Conservation (phyloP, 306 rosid genomes). For the Trifolium pratense region DNA sequence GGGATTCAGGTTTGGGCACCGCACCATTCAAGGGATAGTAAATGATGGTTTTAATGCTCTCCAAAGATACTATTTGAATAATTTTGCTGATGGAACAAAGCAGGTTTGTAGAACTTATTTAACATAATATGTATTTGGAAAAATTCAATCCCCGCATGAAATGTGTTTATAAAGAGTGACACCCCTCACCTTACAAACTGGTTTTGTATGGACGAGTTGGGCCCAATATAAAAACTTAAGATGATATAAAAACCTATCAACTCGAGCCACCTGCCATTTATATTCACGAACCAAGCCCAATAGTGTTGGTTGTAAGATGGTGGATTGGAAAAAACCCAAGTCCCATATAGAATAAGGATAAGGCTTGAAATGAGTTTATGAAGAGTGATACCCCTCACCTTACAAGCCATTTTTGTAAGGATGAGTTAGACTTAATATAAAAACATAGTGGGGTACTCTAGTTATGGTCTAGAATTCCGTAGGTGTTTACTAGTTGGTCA, state of each 20-base stretch:
- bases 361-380: too few species aligned
- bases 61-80: conserved; percentile 82
- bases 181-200: background rate
- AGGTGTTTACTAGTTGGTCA: conserved; percentile 30
- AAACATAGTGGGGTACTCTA: conserved; percentile 23
- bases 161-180: background rate
- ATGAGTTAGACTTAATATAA: too few species aligned
- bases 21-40: conserved; percentile 78
- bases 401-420: too few species aligned
- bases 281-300: too few species aligned
- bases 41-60: conserved; percentile 83
- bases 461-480: conserved; percentile 24
- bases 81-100: conserved; percentile 85
- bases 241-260: too few species aligned
- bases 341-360: too few species aligned
- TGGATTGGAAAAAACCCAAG: too few species aligned
- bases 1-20: conserved; percentile 77
- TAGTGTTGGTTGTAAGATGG: too few species aligned
- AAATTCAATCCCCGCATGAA: background rate
- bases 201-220: background rate
- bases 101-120: conserved; percentile 64
- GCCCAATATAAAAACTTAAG: background rate
- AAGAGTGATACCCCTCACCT: too few species aligned
- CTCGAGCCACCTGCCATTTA: too few species aligned
- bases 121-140: conserved; percentile 11